Evolutionary conservation across 306 rosid species (phyloP), one percentile per base, ranked within the genome.

Genomic region (Morella rubra): DNA sequence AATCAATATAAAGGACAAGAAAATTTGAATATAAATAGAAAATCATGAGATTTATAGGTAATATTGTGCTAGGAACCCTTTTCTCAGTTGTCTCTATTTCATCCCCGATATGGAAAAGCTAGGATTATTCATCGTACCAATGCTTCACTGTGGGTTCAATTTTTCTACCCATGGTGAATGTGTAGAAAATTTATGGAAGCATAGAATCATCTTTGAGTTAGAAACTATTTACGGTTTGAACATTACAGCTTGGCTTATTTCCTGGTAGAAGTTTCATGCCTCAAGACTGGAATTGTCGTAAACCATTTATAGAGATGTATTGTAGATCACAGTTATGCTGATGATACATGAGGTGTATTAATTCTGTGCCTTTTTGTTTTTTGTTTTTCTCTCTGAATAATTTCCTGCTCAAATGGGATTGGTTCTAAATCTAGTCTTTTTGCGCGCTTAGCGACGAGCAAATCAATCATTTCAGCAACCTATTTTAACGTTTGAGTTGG

Each of bases 131-230:
- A 69, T 78, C 81, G 67, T 83, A 72, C 75, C 78, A 74, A 72
- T 74, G 78, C 85, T 73, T 85, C 72, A 56, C 78, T 27, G 68
- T 77, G 93, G 90, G 86, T 78, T 59, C 71, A 66, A 67, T 76
- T 85, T 87, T 87, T 80, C 79, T 46, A 71, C 84, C 87, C 78
- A 16, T 72, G 67, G 84, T 77, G 92, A 82, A 84, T 76, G 52
- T 77, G 80, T 81, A 49, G 20, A 64, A 77, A 83, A 78, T 84
- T 80, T 75, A 56, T 71, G 76, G 69, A 49, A 61, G 82, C 78
- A 73, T 79, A 66, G 76, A 41, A 41, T 76, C 79, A 65, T 72
- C 69, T 61, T 77, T 55, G 44, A 14, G 50, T 74, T 37, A 58
- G 18, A 10, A 45, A 44, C 22, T 87, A 87, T 84, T 86, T 76